phyloP scores from a whole-genome alignment of 2,329 filamentous ascomycete genomes.

The Penicillium sp. region DNA sequence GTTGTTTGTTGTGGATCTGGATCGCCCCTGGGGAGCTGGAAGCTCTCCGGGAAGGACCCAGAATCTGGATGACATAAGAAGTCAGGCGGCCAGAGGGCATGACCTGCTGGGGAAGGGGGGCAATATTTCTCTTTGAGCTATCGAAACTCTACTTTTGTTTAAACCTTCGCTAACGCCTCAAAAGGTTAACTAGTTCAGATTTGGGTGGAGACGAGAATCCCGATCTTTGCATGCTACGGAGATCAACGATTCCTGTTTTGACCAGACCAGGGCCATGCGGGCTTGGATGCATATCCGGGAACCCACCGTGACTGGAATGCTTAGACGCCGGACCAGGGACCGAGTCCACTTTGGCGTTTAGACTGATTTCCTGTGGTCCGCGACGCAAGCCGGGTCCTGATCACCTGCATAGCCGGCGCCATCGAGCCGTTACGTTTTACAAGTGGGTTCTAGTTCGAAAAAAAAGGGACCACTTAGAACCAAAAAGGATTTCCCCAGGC shows the following conservation, averaged over 20 bases:
- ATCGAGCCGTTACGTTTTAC: constrained; percentile 2
- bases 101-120: neutral
- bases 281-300: constrained; percentile 25
- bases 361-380: constrained; percentile 6
- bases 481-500: neutral
- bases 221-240: neutral
- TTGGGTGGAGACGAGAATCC: neutral
- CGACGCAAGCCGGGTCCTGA: constrained; percentile 15
- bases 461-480: neutral
- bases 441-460: neutral
- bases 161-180: neutral
- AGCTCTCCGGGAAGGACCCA: neutral
- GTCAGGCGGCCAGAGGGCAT: neutral
- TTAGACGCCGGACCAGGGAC: constrained; percentile 30
- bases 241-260: constrained; percentile 3
- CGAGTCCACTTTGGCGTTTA: constrained; percentile 26
- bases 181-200: neutral
- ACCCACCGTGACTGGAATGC: constrained; percentile 31
- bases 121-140: neutral
- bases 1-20: neutral
- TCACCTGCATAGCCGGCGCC: constrained; percentile 39
- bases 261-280: constrained; percentile 16
- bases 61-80: neutral
- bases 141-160: neutral
- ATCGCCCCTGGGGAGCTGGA: neutral